Conservation (phyloP, 2,329 filamentous ascomycete genomes). For the Hymenoscyphus fructigenus region DNA sequence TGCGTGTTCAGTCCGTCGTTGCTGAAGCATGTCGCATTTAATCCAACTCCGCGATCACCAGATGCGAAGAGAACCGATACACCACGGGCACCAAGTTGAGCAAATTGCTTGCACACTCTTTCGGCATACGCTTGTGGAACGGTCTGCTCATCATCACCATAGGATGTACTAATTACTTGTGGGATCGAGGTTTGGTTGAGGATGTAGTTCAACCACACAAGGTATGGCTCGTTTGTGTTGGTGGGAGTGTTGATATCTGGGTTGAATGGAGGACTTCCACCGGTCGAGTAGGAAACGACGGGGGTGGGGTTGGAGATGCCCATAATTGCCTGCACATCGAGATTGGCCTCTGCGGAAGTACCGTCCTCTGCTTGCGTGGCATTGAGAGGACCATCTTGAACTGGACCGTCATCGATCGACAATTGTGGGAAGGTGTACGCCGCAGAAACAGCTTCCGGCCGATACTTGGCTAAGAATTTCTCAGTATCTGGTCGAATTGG, state of each 20-base stretch:
- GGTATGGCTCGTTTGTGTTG: slow-evolving; percentile 52
- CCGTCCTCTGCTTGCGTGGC: slow-evolving; percentile 12
- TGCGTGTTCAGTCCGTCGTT: slow-evolving; percentile 55
- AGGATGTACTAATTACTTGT: slow-evolving; percentile 57
- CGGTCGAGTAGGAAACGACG: slow-evolving; percentile 54
- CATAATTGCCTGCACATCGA: slow-evolving; percentile 56
- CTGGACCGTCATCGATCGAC: slow-evolving; percentile 13
- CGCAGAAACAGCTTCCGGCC: slow-evolving; percentile 9
- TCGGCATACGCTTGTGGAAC: slow-evolving; percentile 45
- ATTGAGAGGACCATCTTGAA: slow-evolving; percentile 11
- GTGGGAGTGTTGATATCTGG: slow-evolving; percentile 40
- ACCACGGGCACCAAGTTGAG: slow-evolving; percentile 51
- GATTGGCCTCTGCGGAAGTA: slow-evolving; percentile 48
- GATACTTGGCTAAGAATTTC: slow-evolving; percentile 25
- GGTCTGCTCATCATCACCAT: slow-evolving; percentile 56
- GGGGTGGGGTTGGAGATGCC: slow-evolving; percentile 53
- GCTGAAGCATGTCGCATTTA: slow-evolving; percentile 41
- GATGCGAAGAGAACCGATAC: slow-evolving; percentile 50
- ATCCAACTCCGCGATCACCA: slow-evolving; percentile 50
- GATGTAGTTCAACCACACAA: slow-evolving; percentile 53
- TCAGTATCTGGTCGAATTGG: slow-evolving; percentile 25
- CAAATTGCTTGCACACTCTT: slow-evolving; percentile 53
- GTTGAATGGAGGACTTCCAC: slow-evolving; percentile 52
- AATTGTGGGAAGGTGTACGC: slow-evolving; percentile 6
- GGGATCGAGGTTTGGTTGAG: slow-evolving; percentile 53